Percentiles rank a stretch among this genome's conserved stretches.
These are phyloP conservation scores for Syncephalastrum monosporum DNA, from an alignment of 371 early-diverging fungal species.

Conservation along the genomic window DNA sequence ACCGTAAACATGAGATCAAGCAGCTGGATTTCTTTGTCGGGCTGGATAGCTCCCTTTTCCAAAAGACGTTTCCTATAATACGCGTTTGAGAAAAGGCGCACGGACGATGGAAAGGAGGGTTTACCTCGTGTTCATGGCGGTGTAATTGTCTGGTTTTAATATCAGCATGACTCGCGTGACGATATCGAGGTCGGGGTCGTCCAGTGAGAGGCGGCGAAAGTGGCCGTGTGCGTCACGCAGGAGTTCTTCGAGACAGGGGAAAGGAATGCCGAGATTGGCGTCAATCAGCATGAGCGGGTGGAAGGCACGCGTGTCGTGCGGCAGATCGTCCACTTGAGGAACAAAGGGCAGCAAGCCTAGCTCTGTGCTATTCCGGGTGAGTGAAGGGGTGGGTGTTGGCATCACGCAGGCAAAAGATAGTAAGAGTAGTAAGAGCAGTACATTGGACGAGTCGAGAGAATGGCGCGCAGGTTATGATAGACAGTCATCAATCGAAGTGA, in stretches of 20 bases:
- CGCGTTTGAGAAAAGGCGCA: background rate
- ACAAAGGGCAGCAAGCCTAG: slow-evolving; percentile 26
- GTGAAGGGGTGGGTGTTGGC: no score
- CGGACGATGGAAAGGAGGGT: background rate
- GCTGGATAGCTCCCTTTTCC: slow-evolving; percentile 18
- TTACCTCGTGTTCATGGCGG: slow-evolving; percentile 57
- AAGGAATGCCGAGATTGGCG: slow-evolving; percentile 33
- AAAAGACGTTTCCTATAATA: slow-evolving; percentile 44
- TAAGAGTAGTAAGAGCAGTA: no score
- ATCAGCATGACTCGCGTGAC: slow-evolving; percentile 40
- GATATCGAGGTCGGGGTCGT: slow-evolving; percentile 12
- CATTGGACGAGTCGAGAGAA: no score
- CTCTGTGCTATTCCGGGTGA: slow-evolving; percentile 10
- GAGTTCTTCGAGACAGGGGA: slow-evolving; percentile 7
- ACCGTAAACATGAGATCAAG: slow-evolving; percentile 51
- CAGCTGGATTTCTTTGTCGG: slow-evolving; percentile 34
- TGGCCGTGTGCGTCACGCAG: slow-evolving; percentile 26
- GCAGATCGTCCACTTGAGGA: slow-evolving; percentile 22
- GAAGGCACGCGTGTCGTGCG: slow-evolving; percentile 19
- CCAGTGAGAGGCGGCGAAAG: slow-evolving; percentile 9
- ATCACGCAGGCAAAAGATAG: no score
- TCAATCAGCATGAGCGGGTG: slow-evolving; percentile 36
- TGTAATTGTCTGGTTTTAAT: slow-evolving; percentile 57
- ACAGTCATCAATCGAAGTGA: no score
- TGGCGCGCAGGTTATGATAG: no score